Percentiles rank a stretch among this genome's conserved stretches.
Evolutionary conservation across 1,284 basidiomycete genomes (phyloP).

Genomic region (Boletellus deceptivus): DNA sequence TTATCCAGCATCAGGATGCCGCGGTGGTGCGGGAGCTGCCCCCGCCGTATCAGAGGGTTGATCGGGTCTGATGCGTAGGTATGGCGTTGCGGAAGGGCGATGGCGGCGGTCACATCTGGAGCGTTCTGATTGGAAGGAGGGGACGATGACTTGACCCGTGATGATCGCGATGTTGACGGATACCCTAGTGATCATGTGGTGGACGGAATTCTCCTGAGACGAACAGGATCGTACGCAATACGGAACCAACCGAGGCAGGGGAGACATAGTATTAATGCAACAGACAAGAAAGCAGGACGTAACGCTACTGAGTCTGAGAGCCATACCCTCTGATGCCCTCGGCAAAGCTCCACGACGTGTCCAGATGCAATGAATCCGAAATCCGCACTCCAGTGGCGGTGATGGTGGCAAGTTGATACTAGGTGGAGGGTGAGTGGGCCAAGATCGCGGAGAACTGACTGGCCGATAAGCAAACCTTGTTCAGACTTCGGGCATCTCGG

Average conservation of each 20-base stretch:
- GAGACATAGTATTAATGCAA: slow-evolving; percentile 4
- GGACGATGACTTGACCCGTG: background rate
- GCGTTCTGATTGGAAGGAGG: background rate
- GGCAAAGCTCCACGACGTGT: slow-evolving; percentile 90
- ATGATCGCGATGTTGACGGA: background rate
- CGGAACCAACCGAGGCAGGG: background rate
- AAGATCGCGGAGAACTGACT: background rate
- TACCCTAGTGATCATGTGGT: background rate
- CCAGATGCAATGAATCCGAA: slow-evolving; percentile 74
- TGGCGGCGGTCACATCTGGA: background rate
- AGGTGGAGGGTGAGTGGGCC: background rate
- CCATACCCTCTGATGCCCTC: slow-evolving; percentile 91
- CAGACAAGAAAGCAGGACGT: slow-evolving; percentile 3
- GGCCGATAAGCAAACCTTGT: slow-evolving; percentile 67
- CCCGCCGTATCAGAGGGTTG: slow-evolving; percentile 27
- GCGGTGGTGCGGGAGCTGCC: slow-evolving; percentile 22
- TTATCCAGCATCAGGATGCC: slow-evolving; percentile 24
- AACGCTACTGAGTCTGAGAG: slow-evolving; percentile 55
- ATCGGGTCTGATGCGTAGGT: background rate
- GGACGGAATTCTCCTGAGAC: background rate
- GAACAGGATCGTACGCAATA: background rate
- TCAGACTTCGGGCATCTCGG: slow-evolving; percentile 92
- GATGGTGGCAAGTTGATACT: slow-evolving; percentile 96
- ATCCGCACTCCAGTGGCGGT: slow-evolving; percentile 78
- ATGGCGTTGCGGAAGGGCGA: background rate